phyloP scores from a whole-genome alignment of 495 filamentous ascomycete species.

The Chaetomium cochliodes region DNA sequence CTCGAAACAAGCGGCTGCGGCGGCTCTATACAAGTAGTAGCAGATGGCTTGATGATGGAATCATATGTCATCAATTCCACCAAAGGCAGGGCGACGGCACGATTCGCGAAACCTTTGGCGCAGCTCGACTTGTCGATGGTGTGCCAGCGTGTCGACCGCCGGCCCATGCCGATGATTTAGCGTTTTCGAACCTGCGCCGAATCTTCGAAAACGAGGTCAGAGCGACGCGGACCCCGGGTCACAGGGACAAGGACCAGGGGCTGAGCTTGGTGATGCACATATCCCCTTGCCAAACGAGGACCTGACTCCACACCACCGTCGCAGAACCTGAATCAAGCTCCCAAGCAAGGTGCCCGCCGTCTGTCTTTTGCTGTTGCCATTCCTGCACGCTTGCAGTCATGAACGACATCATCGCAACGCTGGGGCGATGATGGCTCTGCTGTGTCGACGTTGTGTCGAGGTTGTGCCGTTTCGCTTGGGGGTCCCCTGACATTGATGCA shows the following conservation, averaged over 20 bases:
- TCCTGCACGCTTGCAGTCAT: background rate
- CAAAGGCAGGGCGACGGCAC: background rate
- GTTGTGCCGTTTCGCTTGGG: background rate
- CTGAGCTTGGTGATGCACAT: constrained; percentile 19
- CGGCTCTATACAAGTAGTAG: background rate
- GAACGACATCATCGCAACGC: background rate
- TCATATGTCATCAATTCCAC: constrained; percentile 25
- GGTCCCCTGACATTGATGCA: background rate
- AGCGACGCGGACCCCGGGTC: constrained; percentile 26
- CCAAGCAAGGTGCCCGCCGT: background rate
- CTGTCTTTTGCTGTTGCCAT: constrained; percentile 1
- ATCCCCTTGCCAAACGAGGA: constrained; percentile 14
- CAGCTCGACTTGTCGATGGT: background rate
- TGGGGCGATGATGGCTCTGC: background rate
- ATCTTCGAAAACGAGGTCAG: constrained; percentile 38
- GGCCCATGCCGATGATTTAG: constrained; percentile 25
- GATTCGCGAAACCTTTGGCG: constrained; percentile 6
- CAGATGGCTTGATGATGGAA: constrained; percentile 30
- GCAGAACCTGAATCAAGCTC: background rate
- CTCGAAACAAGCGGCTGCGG: background rate
- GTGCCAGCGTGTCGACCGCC: background rate
- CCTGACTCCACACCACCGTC: constrained; percentile 5
- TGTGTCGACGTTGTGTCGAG: background rate
- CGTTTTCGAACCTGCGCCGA: constrained; percentile 38
- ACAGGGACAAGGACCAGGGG: constrained; percentile 25